phyloP scores from a whole-genome alignment of 148 eudicot genomes.

The Fallopia convolvulus region DNA sequence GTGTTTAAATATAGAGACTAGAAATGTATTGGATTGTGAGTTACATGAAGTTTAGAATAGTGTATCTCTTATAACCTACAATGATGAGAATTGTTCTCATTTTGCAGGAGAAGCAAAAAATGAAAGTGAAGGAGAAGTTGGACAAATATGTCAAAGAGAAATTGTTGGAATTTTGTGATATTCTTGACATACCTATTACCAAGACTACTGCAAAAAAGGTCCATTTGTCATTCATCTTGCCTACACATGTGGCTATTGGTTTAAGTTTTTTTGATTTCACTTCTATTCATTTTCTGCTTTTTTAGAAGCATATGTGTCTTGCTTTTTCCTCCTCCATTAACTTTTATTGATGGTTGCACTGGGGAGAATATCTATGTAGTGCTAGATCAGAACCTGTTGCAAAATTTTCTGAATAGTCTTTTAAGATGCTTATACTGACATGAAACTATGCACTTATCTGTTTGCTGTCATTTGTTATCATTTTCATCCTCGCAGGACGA shows the following conservation, averaged over 20 bases:
- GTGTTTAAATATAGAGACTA: background rate
- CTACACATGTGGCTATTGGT: background rate
- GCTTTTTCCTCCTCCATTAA: background rate
- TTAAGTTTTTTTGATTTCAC: background rate
- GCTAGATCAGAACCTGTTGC: background rate
- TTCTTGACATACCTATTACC: conserved; percentile 69
- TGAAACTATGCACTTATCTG: background rate
- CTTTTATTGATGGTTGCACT: background rate
- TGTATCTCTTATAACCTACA: background rate
- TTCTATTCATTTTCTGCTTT: background rate
- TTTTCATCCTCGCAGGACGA: conserved; percentile 51
- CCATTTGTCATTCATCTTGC: background rate
- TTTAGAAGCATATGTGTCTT: background rate
- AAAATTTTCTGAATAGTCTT: background rate
- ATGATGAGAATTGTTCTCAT: background rate
- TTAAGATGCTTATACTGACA: background rate
- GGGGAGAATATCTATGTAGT: background rate
- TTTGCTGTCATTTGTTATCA: background rate
- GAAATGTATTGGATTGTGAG: background rate
- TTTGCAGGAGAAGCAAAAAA: conserved; percentile 81
- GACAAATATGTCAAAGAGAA: conserved; percentile 82
- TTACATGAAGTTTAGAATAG: background rate
- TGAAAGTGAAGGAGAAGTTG: conserved; percentile 74
- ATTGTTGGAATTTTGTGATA: conserved; percentile 71
- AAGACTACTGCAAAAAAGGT: conserved; percentile 73